These are phyloP conservation scores for Nematocida ausubeli DNA, from an alignment of 371 early-diverging fungal genomes.

Conservation along the genomic window DNA sequence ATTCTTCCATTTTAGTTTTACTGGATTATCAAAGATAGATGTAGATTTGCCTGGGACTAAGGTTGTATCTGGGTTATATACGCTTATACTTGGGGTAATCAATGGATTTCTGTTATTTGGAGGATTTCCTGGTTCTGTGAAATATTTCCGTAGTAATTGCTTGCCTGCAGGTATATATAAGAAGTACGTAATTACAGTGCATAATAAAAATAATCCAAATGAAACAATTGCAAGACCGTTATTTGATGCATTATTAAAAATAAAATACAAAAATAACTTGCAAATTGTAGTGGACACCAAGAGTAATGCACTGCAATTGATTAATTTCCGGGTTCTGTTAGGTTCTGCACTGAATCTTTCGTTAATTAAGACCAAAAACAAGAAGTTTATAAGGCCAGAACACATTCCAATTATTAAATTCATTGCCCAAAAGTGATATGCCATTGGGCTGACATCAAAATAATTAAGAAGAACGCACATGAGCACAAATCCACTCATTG, in stretches of 20 bases:
- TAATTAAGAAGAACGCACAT: neutral
- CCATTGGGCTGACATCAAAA: neutral
- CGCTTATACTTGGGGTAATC: too few species aligned
- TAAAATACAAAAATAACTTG: neutral
- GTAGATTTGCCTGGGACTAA: too few species aligned
- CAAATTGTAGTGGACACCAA: neutral
- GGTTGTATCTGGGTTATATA: too few species aligned
- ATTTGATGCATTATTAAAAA: neutral
- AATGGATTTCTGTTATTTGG: too few species aligned
- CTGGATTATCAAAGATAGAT: too few species aligned
- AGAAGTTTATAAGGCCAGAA: neutral
- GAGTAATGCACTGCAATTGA: neutral
- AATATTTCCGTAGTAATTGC: too few species aligned
- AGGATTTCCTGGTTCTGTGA: too few species aligned
- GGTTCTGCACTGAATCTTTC: neutral
- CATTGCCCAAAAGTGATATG: neutral
- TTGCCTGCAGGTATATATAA: too few species aligned
- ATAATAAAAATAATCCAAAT: too few species aligned
- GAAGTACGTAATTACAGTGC: too few species aligned
- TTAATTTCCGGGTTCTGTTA: neutral
- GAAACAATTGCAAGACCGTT: too few species aligned
- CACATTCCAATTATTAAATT: neutral
- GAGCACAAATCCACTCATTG: neutral
- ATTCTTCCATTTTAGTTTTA: too few species aligned
- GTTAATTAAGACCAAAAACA: neutral